Evolutionary conservation across 768 basidiomycete genomes (phyloP), one percentile per base, ranked within the genome.

Genomic region (Scleroderma citrinum): DNA sequence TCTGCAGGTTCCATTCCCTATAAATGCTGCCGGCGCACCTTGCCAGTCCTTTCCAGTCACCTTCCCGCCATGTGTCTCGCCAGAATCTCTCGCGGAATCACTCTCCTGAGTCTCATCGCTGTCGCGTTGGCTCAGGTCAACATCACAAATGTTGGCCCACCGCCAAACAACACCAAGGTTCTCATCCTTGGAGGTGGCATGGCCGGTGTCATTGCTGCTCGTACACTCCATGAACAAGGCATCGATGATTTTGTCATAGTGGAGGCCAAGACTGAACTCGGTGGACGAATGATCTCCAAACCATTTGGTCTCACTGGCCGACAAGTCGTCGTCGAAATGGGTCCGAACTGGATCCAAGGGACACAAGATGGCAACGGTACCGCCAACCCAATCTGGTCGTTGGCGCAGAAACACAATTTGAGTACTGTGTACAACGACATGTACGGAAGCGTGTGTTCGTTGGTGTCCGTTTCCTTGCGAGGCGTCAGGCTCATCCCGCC

Each of bases 171-270:
- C 32, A 58, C 60, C 12, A 69, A 59, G 7, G 75, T 83, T 13
- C 72, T 85, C 35, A 78, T 85, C 45, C 71, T 85, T 21, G 84
- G 84, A 5, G 83, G 81, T 29, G 83, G 84, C 8, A 75, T 85
- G 35, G 66, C 84, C 5, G 84, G 84, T 10, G 67, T 85, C 17
- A 80, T 81, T 31, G 82, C 83, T 10, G 84, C 85, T 12, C 75
- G 77, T 24, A 77, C 81, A 0, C 68, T 84, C 7, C 72, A 81
- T 40, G 63, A 74, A 41, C 65, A 72, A 20, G 79, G 78, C 5
- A 72, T 83, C 53, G 52, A 72, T n/a, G 70, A 82, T 57, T 83
- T 82, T 57, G 59, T 81, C 47, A 70, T 87, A 41, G 57, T 86
- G 19, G 84, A 86, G 48, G 84, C 74, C 1, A 71, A 76, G n/a